Evolutionary conservation across 176 grass and related monocot species (phyloP).

Genomic region (Zea mays): DNA sequence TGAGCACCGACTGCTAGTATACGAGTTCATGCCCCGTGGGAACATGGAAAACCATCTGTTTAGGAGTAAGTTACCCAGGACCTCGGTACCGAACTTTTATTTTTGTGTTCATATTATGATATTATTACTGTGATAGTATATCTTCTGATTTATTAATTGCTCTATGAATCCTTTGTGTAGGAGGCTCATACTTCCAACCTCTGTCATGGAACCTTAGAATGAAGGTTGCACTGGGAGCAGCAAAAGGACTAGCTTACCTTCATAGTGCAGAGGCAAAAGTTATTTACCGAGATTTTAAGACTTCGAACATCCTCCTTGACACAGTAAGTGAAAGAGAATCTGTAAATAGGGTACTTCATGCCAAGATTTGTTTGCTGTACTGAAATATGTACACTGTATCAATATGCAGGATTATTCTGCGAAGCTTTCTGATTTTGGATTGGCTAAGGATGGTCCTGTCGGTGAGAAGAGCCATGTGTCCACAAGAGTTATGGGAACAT

Average conservation of each 20-base stretch:
- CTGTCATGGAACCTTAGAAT: conserved; percentile 90
- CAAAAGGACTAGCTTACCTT: conserved; percentile 86
- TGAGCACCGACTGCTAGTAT: conserved; percentile 79
- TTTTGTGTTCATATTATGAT: background rate
- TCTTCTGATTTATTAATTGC: conserved; percentile 20
- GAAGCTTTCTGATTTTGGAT: conserved; percentile 94
- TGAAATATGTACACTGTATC: conserved; percentile 31
- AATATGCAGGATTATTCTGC: conserved; percentile 76
- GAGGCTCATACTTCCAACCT: conserved; percentile 74
- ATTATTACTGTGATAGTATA: background rate
- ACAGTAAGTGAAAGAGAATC: conserved; percentile 51
- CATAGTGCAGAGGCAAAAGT: conserved; percentile 80
- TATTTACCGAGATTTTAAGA: conserved; percentile 97
- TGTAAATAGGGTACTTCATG: background rate
- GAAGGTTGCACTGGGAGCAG: conserved; percentile 87
- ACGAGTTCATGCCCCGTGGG: conserved; percentile 91
- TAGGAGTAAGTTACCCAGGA: conserved; percentile 64
- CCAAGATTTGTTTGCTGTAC: background rate
- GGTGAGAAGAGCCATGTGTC: conserved; percentile 91
- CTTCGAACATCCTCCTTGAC: conserved; percentile 92
- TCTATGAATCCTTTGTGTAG: conserved; percentile 51
- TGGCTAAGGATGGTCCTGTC: conserved; percentile 87
- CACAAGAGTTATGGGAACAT: conserved; percentile 86
- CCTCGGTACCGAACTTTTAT: background rate
- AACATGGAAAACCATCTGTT: conserved; percentile 98